phyloP scores from a whole-genome alignment of 2,329 filamentous ascomycete genomes.

The Mycosphaerella sp. region DNA sequence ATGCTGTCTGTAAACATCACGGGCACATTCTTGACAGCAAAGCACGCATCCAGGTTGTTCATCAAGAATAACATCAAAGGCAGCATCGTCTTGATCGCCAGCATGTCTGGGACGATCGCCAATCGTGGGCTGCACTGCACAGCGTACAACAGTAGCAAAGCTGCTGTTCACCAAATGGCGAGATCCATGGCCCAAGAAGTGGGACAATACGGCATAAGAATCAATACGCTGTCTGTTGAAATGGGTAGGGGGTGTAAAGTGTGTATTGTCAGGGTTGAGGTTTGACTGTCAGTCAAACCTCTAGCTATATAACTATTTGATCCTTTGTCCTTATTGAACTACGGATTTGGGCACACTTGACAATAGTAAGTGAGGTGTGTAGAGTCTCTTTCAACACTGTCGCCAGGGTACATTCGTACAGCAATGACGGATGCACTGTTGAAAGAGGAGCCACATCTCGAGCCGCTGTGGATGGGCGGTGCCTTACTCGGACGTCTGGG shows the following conservation, averaged over 20 bases:
- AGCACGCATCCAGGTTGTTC: conserved; percentile 32
- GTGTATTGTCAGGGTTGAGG: no score
- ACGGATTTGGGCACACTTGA: no score
- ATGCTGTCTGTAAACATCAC: conserved; percentile 37
- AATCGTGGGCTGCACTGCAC: conserved; percentile 43
- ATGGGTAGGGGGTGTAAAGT: no score
- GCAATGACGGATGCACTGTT: conserved; percentile 34
- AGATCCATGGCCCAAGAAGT: conserved; percentile 51
- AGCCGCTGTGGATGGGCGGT: conserved; percentile 49
- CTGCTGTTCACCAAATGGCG: conserved; percentile 48
- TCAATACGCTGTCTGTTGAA: no score
- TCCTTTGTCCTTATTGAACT: no score
- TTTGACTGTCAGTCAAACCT: no score
- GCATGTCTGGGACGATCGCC: conserved; percentile 34
- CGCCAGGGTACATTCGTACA: conserved; percentile 34
- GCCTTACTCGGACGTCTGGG: conserved; percentile 50
- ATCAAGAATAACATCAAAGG: conserved; percentile 29
- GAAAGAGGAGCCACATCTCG: conserved; percentile 44
- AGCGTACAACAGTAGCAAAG: conserved; percentile 52
- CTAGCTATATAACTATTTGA: no score
- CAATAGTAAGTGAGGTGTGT: no score
- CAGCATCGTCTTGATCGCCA: conserved; percentile 36
- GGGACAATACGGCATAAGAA: conserved; percentile 35
- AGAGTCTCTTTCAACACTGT: no score
- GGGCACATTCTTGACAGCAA: conserved; percentile 34